Evolutionary conservation across 805 yeast genomes (phyloP).

Genomic region (Candida maltosa): DNA sequence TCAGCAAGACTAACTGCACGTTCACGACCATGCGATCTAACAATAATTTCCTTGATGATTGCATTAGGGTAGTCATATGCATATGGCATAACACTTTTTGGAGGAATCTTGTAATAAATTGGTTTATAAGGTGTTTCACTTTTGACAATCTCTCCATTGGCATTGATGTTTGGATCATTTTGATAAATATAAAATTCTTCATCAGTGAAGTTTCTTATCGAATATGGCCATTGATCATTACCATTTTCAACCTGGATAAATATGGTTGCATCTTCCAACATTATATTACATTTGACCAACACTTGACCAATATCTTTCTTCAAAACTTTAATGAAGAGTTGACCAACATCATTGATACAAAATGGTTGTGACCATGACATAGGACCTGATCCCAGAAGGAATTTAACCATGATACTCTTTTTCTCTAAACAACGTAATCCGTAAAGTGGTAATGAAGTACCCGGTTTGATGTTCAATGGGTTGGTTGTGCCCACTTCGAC

Average conservation of each 20-base stretch:
- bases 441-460: conserved; percentile 56
- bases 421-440: conserved; percentile 53
- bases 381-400: conserved; percentile 50
- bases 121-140: conserved; percentile 66
- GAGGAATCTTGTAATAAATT: conserved; percentile 75
- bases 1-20: conserved; percentile 84
- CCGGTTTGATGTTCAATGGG: conserved; percentile 43
- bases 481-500: conserved; percentile 67
- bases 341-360: conserved; percentile 79
- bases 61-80: conserved; percentile 98
- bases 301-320: conserved; percentile 65
- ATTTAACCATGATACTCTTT: conserved; percentile 62
- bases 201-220: conserved; percentile 86
- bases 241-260: conserved; percentile 75
- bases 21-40: conserved; percentile 70
- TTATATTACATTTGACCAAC: conserved; percentile 66
- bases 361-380: conserved; percentile 88
- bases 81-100: conserved; percentile 94
- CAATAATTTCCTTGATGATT: conserved; percentile 69
- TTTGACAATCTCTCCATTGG: conserved; percentile 54
- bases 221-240: conserved; percentile 83
- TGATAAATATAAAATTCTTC: conserved; percentile 85
- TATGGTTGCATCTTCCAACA: conserved; percentile 78
- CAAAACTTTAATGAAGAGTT: conserved; percentile 66
- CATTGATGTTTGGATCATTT: conserved; percentile 68